phyloP scores from a whole-genome alignment of 1,284 basidiomycete species.

The Pseudozyma hubeiensis region DNA sequence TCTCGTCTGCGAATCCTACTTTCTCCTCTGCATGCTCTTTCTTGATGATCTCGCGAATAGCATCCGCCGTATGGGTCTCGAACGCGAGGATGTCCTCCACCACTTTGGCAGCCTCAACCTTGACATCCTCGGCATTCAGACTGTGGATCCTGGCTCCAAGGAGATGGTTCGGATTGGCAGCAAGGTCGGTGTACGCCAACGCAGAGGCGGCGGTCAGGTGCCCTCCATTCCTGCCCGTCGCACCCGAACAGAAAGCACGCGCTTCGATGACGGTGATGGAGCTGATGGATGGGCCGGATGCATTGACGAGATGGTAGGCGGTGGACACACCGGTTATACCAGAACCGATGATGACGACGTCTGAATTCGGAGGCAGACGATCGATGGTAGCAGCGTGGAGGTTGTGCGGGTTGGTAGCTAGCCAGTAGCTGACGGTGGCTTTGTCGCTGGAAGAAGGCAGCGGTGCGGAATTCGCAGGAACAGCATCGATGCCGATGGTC shows the following conservation, averaged over 20 bases:
- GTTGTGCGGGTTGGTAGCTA: slow-evolving; percentile 20
- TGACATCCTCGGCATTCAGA: neutral
- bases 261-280: slow-evolving; percentile 49
- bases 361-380: neutral
- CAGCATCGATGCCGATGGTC: slow-evolving; percentile 39
- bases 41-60: slow-evolving; percentile 30
- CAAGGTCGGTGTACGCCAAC: slow-evolving; percentile 44
- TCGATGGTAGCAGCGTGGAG: slow-evolving; percentile 10
- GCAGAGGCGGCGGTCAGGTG: slow-evolving; percentile 57
- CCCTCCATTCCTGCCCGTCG: slow-evolving; percentile 58
- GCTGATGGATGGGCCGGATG: neutral
- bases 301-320: slow-evolving; percentile 43
- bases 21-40: slow-evolving; percentile 2
- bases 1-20: slow-evolving; percentile 27
- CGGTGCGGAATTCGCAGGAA: slow-evolving; percentile 8
- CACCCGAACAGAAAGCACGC: slow-evolving; percentile 52
- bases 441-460: slow-evolving; percentile 14
- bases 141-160: neutral
- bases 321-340: slow-evolving; percentile 54
- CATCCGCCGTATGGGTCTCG: slow-evolving; percentile 27
- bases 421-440: slow-evolving; percentile 50
- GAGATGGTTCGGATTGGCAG: slow-evolving; percentile 42
- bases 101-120: slow-evolving; percentile 1
- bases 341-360: slow-evolving; percentile 47
- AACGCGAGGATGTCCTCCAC: slow-evolving; percentile 44